Conservation (phyloP, 2,329 filamentous ascomycete genomes). For the Aspergillus persii region DNA sequence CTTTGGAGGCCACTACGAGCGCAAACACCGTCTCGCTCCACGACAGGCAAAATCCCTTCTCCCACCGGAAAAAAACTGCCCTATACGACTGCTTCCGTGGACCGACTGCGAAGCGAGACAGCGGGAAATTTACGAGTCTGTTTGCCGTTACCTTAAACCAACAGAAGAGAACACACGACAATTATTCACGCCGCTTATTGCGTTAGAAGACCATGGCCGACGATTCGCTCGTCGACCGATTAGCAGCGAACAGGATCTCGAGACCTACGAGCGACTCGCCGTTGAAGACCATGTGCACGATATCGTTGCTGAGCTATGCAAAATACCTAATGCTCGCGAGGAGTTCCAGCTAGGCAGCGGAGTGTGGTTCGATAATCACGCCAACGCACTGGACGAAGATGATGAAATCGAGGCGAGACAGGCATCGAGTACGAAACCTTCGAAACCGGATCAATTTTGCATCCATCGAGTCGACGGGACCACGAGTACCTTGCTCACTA, state of each 20-base stretch:
- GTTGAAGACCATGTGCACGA: slow-evolving; percentile 20
- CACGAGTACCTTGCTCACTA: slow-evolving; percentile 13
- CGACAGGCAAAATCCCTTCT: slow-evolving; percentile 19
- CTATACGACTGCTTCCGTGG: slow-evolving; percentile 17
- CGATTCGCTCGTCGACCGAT: slow-evolving; percentile 11
- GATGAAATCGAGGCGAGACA: not conserved
- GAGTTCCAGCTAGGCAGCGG: slow-evolving; percentile 14
- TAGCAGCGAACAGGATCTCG: slow-evolving; percentile 18
- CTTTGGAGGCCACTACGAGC: slow-evolving; percentile 17
- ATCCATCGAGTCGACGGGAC: slow-evolving; percentile 19
- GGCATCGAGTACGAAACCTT: slow-evolving; percentile 11
- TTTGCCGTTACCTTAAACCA: slow-evolving; percentile 19
- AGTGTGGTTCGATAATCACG: slow-evolving; percentile 15
- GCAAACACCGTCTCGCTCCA: slow-evolving; percentile 16
- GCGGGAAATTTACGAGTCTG: slow-evolving; percentile 18
- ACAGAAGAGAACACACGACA: not conserved
- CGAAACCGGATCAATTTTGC: slow-evolving; percentile 21
- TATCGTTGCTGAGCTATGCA: slow-evolving; percentile 18
- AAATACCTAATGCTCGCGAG: slow-evolving; percentile 12
- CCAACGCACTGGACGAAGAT: slow-evolving; percentile 11
- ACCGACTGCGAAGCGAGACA: slow-evolving; percentile 17
- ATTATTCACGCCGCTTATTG: slow-evolving; percentile 17
- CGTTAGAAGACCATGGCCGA: slow-evolving; percentile 14
- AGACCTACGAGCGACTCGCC: slow-evolving; percentile 19
- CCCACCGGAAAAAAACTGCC: slow-evolving; percentile 26